phyloP scores from a whole-genome alignment of 1,284 basidiomycete species.

The Mycena sp. region DNA sequence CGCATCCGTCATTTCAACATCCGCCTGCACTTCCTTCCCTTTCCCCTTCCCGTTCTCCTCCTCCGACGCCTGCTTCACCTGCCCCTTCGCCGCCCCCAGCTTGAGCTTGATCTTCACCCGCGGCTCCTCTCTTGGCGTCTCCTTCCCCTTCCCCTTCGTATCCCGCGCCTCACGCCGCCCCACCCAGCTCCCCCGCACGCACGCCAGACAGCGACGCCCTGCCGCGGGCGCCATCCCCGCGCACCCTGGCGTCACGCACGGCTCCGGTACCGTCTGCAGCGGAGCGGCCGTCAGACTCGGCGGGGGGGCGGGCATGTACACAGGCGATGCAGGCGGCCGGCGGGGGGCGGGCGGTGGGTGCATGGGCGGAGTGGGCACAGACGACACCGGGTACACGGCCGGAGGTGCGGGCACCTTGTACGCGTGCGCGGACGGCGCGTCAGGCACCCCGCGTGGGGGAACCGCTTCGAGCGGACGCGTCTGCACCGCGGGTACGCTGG shows the following conservation, averaged over 20 bases:
- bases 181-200: conserved; percentile 22
- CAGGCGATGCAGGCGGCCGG: neutral
- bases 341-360: neutral
- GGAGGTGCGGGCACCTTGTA: neutral
- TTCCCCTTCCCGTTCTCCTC: conserved; percentile 3
- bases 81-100: neutral
- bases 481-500: neutral
- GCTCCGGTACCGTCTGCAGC: neutral
- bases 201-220: conserved; percentile 20
- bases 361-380: neutral
- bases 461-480: neutral
- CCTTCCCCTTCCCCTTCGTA: neutral
- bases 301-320: neutral
- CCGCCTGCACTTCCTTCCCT: neutral
- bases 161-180: conserved; percentile 6
- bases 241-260: conserved; percentile 23
- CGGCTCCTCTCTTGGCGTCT: neutral
- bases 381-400: neutral
- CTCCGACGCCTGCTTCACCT: neutral
- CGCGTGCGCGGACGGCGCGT: neutral
- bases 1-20: neutral
- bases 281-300: neutral
- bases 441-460: neutral
- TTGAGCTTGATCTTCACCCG: conserved; percentile 23
- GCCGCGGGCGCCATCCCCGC: neutral